phyloP scores from a whole-genome alignment of 306 rosid species.

The Lathyrus oleraceus region DNA sequence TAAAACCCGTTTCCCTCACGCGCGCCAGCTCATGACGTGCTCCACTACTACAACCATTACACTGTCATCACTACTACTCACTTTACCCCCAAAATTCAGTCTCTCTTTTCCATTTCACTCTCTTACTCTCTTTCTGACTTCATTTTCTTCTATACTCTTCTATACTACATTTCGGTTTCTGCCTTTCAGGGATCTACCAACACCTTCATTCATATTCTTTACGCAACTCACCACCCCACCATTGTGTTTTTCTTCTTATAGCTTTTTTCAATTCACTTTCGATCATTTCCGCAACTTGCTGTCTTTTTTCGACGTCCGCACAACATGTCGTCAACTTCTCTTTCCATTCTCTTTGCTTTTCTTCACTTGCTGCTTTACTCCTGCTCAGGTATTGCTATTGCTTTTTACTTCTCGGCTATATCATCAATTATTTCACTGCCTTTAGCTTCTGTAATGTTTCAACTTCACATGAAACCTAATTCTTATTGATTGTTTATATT shows the following conservation, averaged over 20 bases:
- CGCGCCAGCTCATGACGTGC: background rate
- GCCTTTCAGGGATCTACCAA: slow-evolving; percentile 66
- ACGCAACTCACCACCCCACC: slow-evolving; percentile 34
- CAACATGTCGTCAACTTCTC: slow-evolving; percentile 64
- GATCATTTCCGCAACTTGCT: slow-evolving; percentile 28
- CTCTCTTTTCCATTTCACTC: background rate
- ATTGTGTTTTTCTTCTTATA: slow-evolving; percentile 37
- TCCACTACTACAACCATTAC: background rate
- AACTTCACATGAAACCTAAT: background rate
- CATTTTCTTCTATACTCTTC: background rate
- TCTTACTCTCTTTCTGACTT: background rate
- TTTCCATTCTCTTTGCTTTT: slow-evolving; percentile 44
- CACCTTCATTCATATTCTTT: slow-evolving; percentile 1
- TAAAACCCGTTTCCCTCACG: background rate
- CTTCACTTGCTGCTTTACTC: slow-evolving; percentile 48
- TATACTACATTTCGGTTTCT: slow-evolving; percentile 8
- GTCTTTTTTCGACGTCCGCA: slow-evolving; percentile 34
- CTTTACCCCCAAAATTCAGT: background rate
- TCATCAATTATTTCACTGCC: background rate
- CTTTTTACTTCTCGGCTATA: background rate
- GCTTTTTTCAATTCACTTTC: slow-evolving; percentile 44
- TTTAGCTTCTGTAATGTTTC: background rate
- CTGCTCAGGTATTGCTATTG: slow-evolving; percentile 56
- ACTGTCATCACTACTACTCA: background rate
- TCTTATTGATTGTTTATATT: slow-evolving; percentile 3